A percentile compares a stretch with the other conserved stretches of the same genome.
Conservation (phyloP, 371 early-diverging fungal genomes). For the Vairimorpha necatrix region DNA sequence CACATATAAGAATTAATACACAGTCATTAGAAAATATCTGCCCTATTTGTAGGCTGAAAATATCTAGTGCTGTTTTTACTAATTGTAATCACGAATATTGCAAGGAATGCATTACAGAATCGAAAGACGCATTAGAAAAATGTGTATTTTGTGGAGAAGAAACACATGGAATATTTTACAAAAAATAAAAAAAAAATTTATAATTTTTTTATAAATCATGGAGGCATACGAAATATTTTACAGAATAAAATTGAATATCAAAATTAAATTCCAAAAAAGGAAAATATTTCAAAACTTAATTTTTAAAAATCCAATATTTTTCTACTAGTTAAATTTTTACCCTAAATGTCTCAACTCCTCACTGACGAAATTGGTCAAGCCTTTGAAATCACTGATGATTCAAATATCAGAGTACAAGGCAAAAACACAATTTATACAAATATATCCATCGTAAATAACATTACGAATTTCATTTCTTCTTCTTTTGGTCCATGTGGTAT, state of each 20-base stretch:
- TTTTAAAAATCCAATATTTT: neutral
- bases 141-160: neutral
- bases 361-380: slow-evolving; percentile 56
- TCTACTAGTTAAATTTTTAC: slow-evolving; percentile 2
- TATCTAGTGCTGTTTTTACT: neutral
- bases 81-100: slow-evolving; percentile 15
- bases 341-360: slow-evolving; percentile 27
- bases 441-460: slow-evolving; percentile 87
- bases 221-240: too few relatives aligned
- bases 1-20: slow-evolving; percentile 31
- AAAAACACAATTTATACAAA: slow-evolving; percentile 67
- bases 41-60: neutral
- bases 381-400: slow-evolving; percentile 40
- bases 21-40: neutral
- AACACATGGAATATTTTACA: neutral
- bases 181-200: neutral
- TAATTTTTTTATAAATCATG: too few relatives aligned
- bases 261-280: too few relatives aligned
- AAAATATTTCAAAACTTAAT: neutral
- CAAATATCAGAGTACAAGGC: slow-evolving; percentile 22
- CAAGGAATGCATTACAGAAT: neutral
- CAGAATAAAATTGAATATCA: too few relatives aligned
- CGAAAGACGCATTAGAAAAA: neutral
- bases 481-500: slow-evolving; percentile 96
- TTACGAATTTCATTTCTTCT: slow-evolving; percentile 86